Conservation (phyloP, 2,329 filamentous ascomycete genomes). For the Teratosphaeriaceae sp. region DNA sequence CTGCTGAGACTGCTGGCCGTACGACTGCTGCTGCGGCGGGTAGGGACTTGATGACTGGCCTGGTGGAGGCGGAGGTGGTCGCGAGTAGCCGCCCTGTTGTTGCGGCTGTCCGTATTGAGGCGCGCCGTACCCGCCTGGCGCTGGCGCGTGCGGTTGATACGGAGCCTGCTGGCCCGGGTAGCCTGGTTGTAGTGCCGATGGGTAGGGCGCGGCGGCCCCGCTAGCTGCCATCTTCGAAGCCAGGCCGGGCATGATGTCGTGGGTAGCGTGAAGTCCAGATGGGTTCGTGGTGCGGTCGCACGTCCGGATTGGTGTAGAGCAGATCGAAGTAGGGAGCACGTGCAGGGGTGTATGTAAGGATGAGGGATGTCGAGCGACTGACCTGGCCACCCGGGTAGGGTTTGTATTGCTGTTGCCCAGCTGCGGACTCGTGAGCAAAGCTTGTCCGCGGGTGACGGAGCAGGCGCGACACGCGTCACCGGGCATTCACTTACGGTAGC, state of each 20-base stretch:
- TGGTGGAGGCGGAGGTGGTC: constrained; percentile 32
- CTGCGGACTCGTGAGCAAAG: constrained; percentile 18
- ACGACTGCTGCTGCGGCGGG: constrained; percentile 20
- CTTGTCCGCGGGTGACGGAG: no score
- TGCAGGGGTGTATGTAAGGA: not conserved
- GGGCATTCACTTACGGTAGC: constrained; percentile 47
- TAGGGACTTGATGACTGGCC: constrained; percentile 17
- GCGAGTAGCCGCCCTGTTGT: constrained; percentile 27
- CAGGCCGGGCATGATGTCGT: not conserved
- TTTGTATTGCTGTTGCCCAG: constrained; percentile 47
- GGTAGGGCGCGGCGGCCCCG: constrained; percentile 32
- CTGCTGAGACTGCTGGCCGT: constrained; percentile 16
- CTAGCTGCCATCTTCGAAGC: constrained; percentile 20
- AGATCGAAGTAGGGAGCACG: not conserved
- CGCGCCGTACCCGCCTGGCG: constrained; percentile 17
- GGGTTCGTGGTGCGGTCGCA: no score
- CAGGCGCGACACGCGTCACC: constrained; percentile 1
- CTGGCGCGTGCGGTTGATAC: constrained; percentile 28
- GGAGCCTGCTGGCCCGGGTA: constrained; percentile 19
- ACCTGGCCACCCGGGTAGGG: constrained; percentile 34
- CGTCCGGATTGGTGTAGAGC: no score
- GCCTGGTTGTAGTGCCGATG: constrained; percentile 36
- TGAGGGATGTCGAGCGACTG: not conserved
- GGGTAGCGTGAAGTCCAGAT: not conserved
- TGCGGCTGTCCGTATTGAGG: constrained; percentile 14